Percentiles rank a stretch among this genome's conserved stretches.
phyloP scores from a whole-genome alignment of 192 early-diverging fungal species.

The Linnemannia zychae region DNA sequence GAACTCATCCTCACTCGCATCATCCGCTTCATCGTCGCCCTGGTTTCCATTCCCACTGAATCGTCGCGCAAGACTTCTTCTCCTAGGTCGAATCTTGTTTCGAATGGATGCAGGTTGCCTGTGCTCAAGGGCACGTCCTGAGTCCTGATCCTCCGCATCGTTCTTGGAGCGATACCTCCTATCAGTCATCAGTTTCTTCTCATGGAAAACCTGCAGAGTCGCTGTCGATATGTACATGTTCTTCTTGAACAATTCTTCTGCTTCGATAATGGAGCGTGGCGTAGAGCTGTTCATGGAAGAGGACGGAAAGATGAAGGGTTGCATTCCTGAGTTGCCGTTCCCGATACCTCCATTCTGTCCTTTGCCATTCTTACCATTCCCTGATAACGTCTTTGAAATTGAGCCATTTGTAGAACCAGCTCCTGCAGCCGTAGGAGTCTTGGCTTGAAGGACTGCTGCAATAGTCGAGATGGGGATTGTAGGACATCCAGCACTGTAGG shows the following conservation, averaged over 20 bases:
- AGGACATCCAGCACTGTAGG: conserved; percentile 17
- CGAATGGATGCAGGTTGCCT: conserved; percentile 38
- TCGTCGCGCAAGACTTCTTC: conserved; percentile 31
- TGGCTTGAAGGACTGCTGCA: conserved; percentile 38
- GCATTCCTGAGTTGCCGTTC: conserved; percentile 39
- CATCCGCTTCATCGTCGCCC: conserved; percentile 50
- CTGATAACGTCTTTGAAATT: conserved; percentile 15
- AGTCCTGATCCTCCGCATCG: conserved; percentile 47
- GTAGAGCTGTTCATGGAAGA: conserved; percentile 52
- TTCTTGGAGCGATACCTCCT: conserved; percentile 26
- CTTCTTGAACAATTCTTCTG: conserved; percentile 62
- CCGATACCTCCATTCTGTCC: conserved; percentile 20
- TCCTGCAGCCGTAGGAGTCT: conserved; percentile 8
- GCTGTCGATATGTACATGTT: conserved; percentile 63
- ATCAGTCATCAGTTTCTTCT: conserved; percentile 60
- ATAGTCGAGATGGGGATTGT: conserved; percentile 29
- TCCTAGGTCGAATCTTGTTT: conserved; percentile 17
- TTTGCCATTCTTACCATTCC: conserved; percentile 24
- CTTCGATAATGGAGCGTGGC: conserved; percentile 64
- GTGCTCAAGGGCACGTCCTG: conserved; percentile 39
- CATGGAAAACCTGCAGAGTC: conserved; percentile 61
- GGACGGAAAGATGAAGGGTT: conserved; percentile 65
- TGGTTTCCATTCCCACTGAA: conserved; percentile 48
- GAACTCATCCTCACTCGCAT: conserved; percentile 25
- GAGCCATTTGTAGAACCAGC: conserved; percentile 12